Evolutionary conservation across 768 basidiomycete species (phyloP), one percentile per base, ranked within the genome.

Genomic region (Suillus hirtellus): DNA sequence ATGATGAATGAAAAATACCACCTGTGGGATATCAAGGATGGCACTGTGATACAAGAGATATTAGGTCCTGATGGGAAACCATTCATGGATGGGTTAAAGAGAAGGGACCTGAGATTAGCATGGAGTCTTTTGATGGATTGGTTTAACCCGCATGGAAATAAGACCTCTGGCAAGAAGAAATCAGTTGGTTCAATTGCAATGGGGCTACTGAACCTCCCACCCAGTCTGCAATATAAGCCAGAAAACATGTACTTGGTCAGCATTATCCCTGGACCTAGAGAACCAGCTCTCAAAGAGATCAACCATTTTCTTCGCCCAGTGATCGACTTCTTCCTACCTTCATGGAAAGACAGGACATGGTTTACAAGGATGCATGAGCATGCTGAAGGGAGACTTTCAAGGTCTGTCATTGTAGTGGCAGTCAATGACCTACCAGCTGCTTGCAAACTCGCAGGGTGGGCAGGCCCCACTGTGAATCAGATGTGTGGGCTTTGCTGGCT

Each of bases 191-290:
- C 68, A 4, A 47, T 47, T 1, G 1, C 10, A 1, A 47, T 47
- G 46, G 21, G 11, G 9, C 10, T 47, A 24, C 6, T 77, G 73
- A 81, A 78, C 64, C 70, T 81, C 10, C 79, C 78, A 4, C 72
- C 71, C 0, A 60, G 70, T n/a, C 38, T 72, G 19, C 69, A 71
- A 17, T 77, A 76, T 61, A 66, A 69, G 35, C 37, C 69, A 0
- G 76, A 81, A 64, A 81, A 82, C 61, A 74, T 82, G 68, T 82
- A 72, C 62, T 64, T 76, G 0, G 72, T 64, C 2, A 79, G 75
- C 0, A 65, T 83, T 60, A 77, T 81, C 31, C 79, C 80, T 4
- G 79, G 81, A 0, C 82, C 81, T 0, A 65, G 71, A 0, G 73
- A 78, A 50, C 80, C 81, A 1, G 68, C 68, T 2, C 60, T 74